Base-by-base conservation (phyloP, 345 rosid species). In the Erodium maritimum region DNA sequence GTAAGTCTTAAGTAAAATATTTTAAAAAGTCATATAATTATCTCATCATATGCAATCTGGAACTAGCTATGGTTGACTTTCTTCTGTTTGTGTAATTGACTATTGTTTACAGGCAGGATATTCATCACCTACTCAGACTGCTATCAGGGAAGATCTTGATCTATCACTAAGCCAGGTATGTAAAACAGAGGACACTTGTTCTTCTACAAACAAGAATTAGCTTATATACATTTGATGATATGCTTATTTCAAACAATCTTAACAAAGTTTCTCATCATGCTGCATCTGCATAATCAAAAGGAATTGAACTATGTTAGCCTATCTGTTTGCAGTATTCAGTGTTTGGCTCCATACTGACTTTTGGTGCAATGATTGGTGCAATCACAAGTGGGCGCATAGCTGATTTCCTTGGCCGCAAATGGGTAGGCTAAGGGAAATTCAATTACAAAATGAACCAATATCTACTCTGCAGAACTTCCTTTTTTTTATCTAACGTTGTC, bases 291-390 rank as follows among this genome's bases (percentile, higher is more conserved):
- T 20, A 19, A 54, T 10, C 17, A 19, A 19, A n/a, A 54, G 23
- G 20, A 12, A 23, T 19, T 13, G 54, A 21, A 17, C 14, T 13
- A 17, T 55, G 17, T 7, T 17, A 57, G 68, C 51, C 5, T 19
- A 21, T 52, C 55, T 18, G 20, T 62, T 37, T 11, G 70, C 84
- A 91, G 96, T 88, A 71, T 70, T 86, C 98, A 23, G 63, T 84
- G 33, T 88, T 91, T 17, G 98, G 96, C 67, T 91, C 98, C 69
- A 73, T 88, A 56, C 46, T 91, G 71, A 88, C 96, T 17, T 74
- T 88, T 51, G 96, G 96, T 50, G 98, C 98, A 61, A 91, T 91
- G 98, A 81, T 88, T 37, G 98, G 98, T 5, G 98, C 98, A 33
- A 82, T 86, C 71, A 84, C 93, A 14, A 79, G 88, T 54, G 95